phyloP scores from a whole-genome alignment of 768 basidiomycete genomes.

The Psilocybe tampanensis region DNA sequence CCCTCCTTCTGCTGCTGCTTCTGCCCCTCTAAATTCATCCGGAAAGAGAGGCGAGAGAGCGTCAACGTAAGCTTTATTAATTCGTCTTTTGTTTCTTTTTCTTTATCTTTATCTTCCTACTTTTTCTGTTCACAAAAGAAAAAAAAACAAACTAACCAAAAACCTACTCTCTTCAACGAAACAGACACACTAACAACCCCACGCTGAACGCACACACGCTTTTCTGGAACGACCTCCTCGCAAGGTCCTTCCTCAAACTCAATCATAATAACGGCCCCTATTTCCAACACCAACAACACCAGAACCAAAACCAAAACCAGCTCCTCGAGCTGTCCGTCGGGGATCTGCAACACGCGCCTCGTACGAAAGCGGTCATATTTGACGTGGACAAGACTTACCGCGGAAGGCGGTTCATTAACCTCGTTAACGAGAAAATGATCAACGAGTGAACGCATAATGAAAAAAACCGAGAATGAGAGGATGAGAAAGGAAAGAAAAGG shows the following conservation, averaged over 20 bases:
- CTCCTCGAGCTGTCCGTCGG: constrained; percentile 19
- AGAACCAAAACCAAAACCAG: constrained; percentile 7
- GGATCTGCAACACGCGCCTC: constrained; percentile 24
- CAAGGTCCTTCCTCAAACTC: constrained; percentile 8
- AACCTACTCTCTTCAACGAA: neutral
- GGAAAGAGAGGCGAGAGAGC: neutral
- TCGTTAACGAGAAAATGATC: neutral
- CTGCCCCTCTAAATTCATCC: neutral
- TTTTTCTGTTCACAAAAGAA: too few species aligned
- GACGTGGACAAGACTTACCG: constrained; percentile 26
- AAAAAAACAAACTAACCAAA: too few species aligned
- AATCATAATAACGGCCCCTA: too few species aligned
- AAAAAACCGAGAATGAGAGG: too few species aligned
- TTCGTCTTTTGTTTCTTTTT: neutral
- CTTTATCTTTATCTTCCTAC: too few species aligned
- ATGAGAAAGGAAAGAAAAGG: too few species aligned
- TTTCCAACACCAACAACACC: neutral
- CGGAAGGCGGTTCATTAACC: constrained; percentile 28
- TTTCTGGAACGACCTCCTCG: constrained; percentile 25
- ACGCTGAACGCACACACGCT: constrained; percentile 18
- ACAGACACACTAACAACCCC: constrained; percentile 1
- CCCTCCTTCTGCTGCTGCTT: too few species aligned
- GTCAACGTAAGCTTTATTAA: neutral
- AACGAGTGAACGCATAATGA: neutral
- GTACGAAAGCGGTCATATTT: constrained; percentile 24